Evolutionary conservation across 768 basidiomycete genomes (phyloP).

Genomic region (Lactifluus pinguis): DNA sequence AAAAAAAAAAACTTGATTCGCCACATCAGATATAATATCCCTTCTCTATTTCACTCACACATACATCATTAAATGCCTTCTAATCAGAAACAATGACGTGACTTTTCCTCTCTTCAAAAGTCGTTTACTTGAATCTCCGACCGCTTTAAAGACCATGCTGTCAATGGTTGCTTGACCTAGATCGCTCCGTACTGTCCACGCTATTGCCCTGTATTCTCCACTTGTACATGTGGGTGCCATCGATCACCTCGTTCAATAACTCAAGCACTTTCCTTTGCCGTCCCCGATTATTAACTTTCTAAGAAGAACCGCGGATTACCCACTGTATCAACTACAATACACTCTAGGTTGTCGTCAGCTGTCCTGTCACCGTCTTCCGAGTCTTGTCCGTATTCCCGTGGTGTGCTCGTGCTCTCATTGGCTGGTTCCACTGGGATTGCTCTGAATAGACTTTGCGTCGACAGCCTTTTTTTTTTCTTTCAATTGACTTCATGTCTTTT

Average conservation of each 20-base stretch:
- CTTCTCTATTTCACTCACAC: neutral
- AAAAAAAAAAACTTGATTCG: neutral
- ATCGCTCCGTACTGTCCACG: neutral
- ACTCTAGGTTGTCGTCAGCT: neutral
- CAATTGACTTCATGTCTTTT: neutral
- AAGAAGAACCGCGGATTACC: neutral
- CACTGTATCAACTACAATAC: neutral
- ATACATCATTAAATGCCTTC: neutral
- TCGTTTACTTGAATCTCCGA: neutral
- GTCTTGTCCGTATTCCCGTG: neutral
- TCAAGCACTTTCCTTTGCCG: neutral
- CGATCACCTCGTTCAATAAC: neutral
- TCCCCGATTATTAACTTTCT: neutral
- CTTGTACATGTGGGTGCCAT: neutral
- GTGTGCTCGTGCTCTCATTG: neutral
- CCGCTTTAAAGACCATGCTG: neutral
- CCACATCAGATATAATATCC: neutral
- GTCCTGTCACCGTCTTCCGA: neutral
- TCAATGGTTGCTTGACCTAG: neutral
- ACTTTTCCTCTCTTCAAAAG: neutral
- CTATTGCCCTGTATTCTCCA: neutral
- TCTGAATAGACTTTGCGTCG: neutral
- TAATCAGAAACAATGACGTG: neutral
- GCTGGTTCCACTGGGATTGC: neutral
- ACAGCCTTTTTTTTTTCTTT: neutral